Evolutionary conservation across 2,329 filamentous ascomycete genomes (phyloP).

Genomic region (Calycina herbarum): DNA sequence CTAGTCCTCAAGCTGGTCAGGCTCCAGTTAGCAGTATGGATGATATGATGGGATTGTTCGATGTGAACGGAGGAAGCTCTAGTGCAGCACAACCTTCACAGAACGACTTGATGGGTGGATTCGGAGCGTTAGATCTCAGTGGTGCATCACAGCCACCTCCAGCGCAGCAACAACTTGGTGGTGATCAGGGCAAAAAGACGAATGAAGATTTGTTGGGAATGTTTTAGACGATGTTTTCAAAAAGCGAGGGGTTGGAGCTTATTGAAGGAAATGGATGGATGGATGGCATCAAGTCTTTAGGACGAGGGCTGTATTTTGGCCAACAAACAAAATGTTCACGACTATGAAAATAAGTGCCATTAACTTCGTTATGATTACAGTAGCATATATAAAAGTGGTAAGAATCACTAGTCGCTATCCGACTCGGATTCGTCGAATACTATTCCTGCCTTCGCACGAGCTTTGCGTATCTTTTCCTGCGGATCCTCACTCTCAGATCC

Average conservation of each 20-base stretch:
- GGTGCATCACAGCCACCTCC: slow-evolving; percentile 65
- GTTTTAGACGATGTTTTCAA: slow-evolving; percentile 43
- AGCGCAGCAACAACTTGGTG: slow-evolving; percentile 56
- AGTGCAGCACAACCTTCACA: slow-evolving; percentile 32
- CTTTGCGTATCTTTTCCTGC: slow-evolving; percentile 39
- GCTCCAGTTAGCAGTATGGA: slow-evolving; percentile 63
- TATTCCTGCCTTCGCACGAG: slow-evolving; percentile 44
- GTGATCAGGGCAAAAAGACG: slow-evolving; percentile 49
- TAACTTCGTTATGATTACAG: not conserved
- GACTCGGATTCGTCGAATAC: slow-evolving; percentile 63
- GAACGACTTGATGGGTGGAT: slow-evolving; percentile 67
- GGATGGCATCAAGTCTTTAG: not conserved
- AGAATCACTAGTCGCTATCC: slow-evolving; percentile 44
- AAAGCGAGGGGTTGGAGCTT: slow-evolving; percentile 13
- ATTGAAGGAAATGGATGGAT: slow-evolving; percentile 5
- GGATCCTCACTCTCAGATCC: slow-evolving; percentile 18
- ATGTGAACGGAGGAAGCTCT: slow-evolving; percentile 39
- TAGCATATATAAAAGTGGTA: not conserved
- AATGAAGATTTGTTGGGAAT: slow-evolving; percentile 60
- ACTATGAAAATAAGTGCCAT: not conserved
- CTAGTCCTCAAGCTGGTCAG: slow-evolving; percentile 55
- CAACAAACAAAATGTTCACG: slow-evolving; percentile 1
- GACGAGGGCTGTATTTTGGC: slow-evolving; percentile 1
- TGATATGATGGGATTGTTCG: slow-evolving; percentile 76
- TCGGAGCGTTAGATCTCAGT: slow-evolving; percentile 76